Conservation (phyloP, 495 filamentous ascomycete genomes). For the Lophiotrema nucula region DNA sequence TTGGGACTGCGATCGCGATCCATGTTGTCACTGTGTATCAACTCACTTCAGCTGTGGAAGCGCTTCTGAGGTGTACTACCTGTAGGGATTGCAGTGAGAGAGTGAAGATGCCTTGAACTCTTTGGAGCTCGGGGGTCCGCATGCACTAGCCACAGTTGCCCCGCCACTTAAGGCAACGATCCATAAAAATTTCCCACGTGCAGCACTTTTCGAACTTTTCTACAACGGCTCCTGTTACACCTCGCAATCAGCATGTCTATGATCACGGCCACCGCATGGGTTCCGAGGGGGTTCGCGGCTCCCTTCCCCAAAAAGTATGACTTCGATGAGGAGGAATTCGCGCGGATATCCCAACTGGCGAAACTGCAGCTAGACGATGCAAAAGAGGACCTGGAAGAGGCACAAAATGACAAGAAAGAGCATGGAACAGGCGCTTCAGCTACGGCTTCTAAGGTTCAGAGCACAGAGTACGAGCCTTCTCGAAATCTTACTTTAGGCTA, state of each 20-base stretch:
- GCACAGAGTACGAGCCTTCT: slow-evolving; percentile 22
- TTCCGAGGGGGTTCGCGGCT: slow-evolving; percentile 89
- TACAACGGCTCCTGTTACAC: background rate
- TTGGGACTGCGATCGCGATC: slow-evolving; percentile 52
- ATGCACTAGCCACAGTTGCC: too few relatives aligned
- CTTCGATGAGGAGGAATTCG: slow-evolving; percentile 89
- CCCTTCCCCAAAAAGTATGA: slow-evolving; percentile 86
- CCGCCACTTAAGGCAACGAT: too few relatives aligned
- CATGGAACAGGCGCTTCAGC: slow-evolving; percentile 15
- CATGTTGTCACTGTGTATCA: slow-evolving; percentile 29
- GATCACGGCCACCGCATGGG: slow-evolving; percentile 94
- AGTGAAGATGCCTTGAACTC: background rate
- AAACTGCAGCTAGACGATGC: slow-evolving; percentile 92
- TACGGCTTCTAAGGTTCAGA: background rate
- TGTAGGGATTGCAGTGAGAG: too few relatives aligned
- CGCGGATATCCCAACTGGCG: slow-evolving; percentile 84
- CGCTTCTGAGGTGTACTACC: too few relatives aligned
- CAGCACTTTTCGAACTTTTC: too few relatives aligned
- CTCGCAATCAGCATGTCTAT: slow-evolving; percentile 60
- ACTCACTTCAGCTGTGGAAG: too few relatives aligned
- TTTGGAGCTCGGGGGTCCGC: too few relatives aligned
- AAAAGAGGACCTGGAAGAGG: slow-evolving; percentile 76
- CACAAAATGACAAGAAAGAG: slow-evolving; percentile 46
- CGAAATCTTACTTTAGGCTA: background rate
- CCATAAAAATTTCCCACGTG: too few relatives aligned